phyloP scores from a whole-genome alignment of 257 asterid species.

The Haberlea rhodopensis region DNA sequence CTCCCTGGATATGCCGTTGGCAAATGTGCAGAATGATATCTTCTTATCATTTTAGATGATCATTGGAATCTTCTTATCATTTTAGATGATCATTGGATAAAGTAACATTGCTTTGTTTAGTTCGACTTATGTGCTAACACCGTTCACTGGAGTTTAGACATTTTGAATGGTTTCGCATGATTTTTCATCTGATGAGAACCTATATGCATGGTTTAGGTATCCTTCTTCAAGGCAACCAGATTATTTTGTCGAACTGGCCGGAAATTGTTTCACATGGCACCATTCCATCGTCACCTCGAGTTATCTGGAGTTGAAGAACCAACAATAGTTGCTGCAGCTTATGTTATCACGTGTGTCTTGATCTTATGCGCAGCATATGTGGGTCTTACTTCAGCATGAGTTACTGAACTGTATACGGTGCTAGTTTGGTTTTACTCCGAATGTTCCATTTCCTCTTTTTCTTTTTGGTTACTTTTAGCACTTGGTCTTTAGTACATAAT shows the following conservation, averaged over 20 bases:
- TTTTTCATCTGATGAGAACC: slow-evolving; percentile 14
- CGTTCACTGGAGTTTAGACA: no score
- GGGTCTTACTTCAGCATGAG: slow-evolving; percentile 71
- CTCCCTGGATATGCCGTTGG: background rate
- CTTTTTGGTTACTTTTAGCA: no score
- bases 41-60: slow-evolving; percentile 3
- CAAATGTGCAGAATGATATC: background rate
- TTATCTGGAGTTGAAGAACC: slow-evolving; percentile 67
- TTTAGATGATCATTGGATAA: background rate
- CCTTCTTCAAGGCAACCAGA: slow-evolving; percentile 47
- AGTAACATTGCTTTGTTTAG: background rate
- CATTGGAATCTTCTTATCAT: slow-evolving; percentile 3
- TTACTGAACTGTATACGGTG: background rate
- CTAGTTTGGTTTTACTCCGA: background rate
- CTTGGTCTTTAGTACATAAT: background rate
- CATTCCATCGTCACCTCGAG: slow-evolving; percentile 68
- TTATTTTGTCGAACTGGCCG: slow-evolving; percentile 39
- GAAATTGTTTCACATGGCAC: slow-evolving; percentile 45
- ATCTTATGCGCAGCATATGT: slow-evolving; percentile 62
- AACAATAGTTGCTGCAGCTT: slow-evolving; percentile 60
- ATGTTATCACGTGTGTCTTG: slow-evolving; percentile 48
- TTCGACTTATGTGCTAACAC: background rate
- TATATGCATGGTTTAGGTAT: slow-evolving; percentile 39
- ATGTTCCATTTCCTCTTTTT: background rate
- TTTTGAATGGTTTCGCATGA: background rate